These are phyloP conservation scores for Calonectria pauciramosa DNA, from an alignment of 2,329 filamentous ascomycete genomes.

Conservation along the genomic window DNA sequence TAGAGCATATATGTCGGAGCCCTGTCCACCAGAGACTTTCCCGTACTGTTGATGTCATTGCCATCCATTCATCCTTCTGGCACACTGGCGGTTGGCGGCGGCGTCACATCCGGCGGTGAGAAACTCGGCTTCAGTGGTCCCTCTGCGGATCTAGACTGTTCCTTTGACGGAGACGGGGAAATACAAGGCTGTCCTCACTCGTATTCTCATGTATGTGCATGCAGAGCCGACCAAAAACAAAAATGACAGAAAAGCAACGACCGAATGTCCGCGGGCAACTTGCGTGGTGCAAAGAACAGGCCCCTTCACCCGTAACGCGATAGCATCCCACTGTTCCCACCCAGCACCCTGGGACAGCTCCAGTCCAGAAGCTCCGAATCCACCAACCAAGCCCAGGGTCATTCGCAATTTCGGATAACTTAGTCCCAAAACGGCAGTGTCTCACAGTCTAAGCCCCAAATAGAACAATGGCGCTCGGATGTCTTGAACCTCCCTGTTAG, in stretches of 20 bases:
- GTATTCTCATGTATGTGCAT: slow-evolving; percentile 9
- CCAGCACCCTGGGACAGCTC: slow-evolving; percentile 21
- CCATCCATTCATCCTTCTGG: slow-evolving; percentile 37
- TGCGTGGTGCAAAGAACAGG: background rate
- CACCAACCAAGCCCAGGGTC: slow-evolving; percentile 16
- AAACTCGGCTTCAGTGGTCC: slow-evolving; percentile 15
- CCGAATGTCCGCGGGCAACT: background rate
- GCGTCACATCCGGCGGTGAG: slow-evolving; percentile 41
- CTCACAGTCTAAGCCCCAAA: slow-evolving; percentile 12
- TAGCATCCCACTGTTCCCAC: slow-evolving; percentile 5
- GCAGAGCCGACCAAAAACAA: background rate
- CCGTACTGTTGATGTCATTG: slow-evolving; percentile 26
- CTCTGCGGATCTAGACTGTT: slow-evolving; percentile 21
- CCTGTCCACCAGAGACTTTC: background rate
- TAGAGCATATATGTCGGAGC: slow-evolving; percentile 20
- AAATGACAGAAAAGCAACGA: background rate
- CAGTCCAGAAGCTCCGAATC: background rate
- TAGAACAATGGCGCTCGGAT: slow-evolving; percentile 15
- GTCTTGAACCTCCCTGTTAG: slow-evolving; percentile 17
- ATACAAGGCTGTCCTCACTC: slow-evolving; percentile 23
- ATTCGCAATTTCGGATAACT: background rate
- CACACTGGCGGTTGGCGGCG: slow-evolving; percentile 30
- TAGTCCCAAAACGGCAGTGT: slow-evolving; percentile 20
- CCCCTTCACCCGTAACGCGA: background rate
- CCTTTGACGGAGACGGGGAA: slow-evolving; percentile 15